Base-by-base conservation (phyloP, 1,284 basidiomycete genomes). In the Gymnopus androsaceus region DNA sequence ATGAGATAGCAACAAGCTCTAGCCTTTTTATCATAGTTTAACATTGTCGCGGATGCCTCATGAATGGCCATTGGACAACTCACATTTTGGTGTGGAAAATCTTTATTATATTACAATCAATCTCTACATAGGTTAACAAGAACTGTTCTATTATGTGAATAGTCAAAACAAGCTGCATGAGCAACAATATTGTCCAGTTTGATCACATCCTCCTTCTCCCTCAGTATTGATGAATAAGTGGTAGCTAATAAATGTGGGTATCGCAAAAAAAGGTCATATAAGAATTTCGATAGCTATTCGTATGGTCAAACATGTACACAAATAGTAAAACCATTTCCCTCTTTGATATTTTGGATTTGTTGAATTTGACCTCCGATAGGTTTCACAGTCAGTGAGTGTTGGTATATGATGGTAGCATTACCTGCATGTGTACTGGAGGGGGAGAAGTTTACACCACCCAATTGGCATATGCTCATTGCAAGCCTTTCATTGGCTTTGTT, bases 401-500 rank as follows among this genome's bases (percentile, higher is more conserved):
- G 21, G 25, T 48, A 48, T 4, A 48, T 27, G 27, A 66, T 46
- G n/a, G 63, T 44, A 31, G 64, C 64, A 46, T 66, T 67, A 11
- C 64, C 64, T 2, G 63, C 15, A 36, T 64, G 63, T 3, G 62
- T 62, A 3, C 40, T 45, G 3, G 59, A 30, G 5, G 50, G 51
- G 1, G 61, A 61, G 36, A 47, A 63, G 7, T 51, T 53, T 3
- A 56, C 28, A 5, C 63, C 65, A n/a, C 51, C 36, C 57, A 34
- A 4, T 14, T 49, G 54, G 56, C 59, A 33, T 62, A 54, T 5
- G 64, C 62, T 5, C 33, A 6, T n/a, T 52, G 60, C 21, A 12
- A 40, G 31, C 17, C 34, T 37, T 25, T 21, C 1, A 23, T 34
- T 0, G 27, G 6, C 1, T 41, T 36, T 2, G 60, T 49, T 14